These are phyloP conservation scores for Zea mays DNA, from an alignment of 176 grass and related monocot species.

Conservation along the genomic window Zm-B73-REFERENCE-NAM-5.0 NC_050096.1:68432001-68432500, in stretches of 20 bases:
- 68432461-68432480: slow-evolving; percentile 53
- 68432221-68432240: slow-evolving; percentile 31
- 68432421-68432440: slow-evolving; percentile 35
- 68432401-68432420: background rate
- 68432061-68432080: slow-evolving; percentile 24
- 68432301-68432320: slow-evolving; percentile 68
- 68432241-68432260: slow-evolving; percentile 35
- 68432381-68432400: background rate
- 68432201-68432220: slow-evolving; percentile 44
- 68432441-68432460: slow-evolving; percentile 62
- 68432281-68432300: slow-evolving; percentile 78
- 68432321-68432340: background rate
- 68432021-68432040: slow-evolving; percentile 62
- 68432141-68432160: background rate
- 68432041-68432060: slow-evolving; percentile 49
- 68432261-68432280: slow-evolving; percentile 63
- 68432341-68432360: background rate
- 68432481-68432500: slow-evolving; percentile 24
- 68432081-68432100: slow-evolving; percentile 53
- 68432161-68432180: background rate
- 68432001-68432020: slow-evolving; percentile 53
- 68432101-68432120: slow-evolving; percentile 56
- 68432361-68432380: background rate
- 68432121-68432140: slow-evolving; percentile 42
- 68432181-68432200: slow-evolving; percentile 64